Conservation (phyloP, 2,329 filamentous ascomycete genomes). For the Coniochaeta hoffmannii region DNA sequence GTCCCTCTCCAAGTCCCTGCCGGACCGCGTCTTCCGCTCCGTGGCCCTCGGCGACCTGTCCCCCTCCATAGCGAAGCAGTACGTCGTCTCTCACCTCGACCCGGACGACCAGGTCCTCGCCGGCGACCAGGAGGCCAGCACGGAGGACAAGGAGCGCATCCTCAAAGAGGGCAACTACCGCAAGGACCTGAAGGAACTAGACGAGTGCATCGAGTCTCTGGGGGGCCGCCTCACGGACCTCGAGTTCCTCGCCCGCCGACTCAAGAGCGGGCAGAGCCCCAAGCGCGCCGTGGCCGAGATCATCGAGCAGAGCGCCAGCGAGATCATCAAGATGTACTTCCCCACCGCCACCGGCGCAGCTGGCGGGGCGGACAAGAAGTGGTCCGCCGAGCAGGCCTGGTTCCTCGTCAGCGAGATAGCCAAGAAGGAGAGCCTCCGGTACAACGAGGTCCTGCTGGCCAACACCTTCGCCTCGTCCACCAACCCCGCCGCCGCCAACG, state of each 20-base stretch:
- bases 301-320: slow-evolving; percentile 77
- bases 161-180: slow-evolving; percentile 28
- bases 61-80: slow-evolving; percentile 78
- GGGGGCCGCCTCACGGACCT: slow-evolving; percentile 93
- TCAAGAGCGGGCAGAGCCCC: slow-evolving; percentile 81
- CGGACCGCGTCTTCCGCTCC: slow-evolving; percentile 83
- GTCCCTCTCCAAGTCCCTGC: slow-evolving; percentile 75
- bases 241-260: slow-evolving; percentile 83
- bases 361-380: slow-evolving; percentile 47
- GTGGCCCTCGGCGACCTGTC: slow-evolving; percentile 82
- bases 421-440: slow-evolving; percentile 59
- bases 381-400: slow-evolving; percentile 87
- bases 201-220: slow-evolving; percentile 71
- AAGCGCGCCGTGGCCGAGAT: slow-evolving; percentile 78
- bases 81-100: slow-evolving; percentile 77
- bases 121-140: slow-evolving; percentile 11
- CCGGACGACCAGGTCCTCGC: slow-evolving; percentile 23
- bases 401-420: slow-evolving; percentile 74
- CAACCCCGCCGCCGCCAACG: slow-evolving; percentile 42
- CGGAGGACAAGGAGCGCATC: slow-evolving; percentile 16
- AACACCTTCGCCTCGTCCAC: slow-evolving; percentile 61
- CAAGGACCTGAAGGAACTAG: slow-evolving; percentile 60
- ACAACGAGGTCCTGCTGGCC: slow-evolving; percentile 77
- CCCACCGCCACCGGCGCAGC: too few relatives aligned
- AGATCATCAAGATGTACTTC: slow-evolving; percentile 89